Base-by-base conservation (phyloP, 257 asterid genomes). In the Pogostemon cablin region DNA sequence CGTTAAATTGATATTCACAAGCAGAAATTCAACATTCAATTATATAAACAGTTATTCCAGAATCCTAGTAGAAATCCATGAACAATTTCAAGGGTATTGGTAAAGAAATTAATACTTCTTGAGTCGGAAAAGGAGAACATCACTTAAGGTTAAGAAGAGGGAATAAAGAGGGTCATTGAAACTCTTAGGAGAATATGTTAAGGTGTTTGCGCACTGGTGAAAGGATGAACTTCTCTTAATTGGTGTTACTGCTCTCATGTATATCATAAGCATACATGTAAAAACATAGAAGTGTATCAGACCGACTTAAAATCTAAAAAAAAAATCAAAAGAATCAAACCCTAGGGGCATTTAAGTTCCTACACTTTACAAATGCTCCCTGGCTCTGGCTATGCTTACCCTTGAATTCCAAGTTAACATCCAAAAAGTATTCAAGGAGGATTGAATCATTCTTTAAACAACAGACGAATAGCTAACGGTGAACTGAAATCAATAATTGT, bases 41-140 rank as follows among this genome's bases (percentile, higher is more conserved):
- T 49, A 17, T 11, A 40, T 42, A 10, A 41, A 49, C 50, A 34
- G 9, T 0, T 15, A 46, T 9, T 12, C 64, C 41, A 60, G 65
- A 42, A 49, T 69, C 54, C 65, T 50, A 52, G 46, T n/a, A 57
- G 79, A 68, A 68, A 59, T 38, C 10, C 71, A 62, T 34, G 40
- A 20, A 8, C 7, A 1, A 65, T 55, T 9, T 17, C 53, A 35
- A 38, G 44, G 41, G 35, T 5, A 46, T 9, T 9, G n/a, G 49
- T 7, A 56, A 65, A 17, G 11, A 66, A 66, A 38, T 40, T 38
- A 43, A 39, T 35, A 62, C 39, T 8, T 15, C 61, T 39, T 50
- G 20, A 12, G 10, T 50, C 20, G 62, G 49, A 9, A 6, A 39
- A 50, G 48, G 59, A 68, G 54, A 52, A 12, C 54, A 53, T 40